phyloP scores from a whole-genome alignment of 1,284 basidiomycete species.

The Cutaneotrichosporon mucoides region DNA sequence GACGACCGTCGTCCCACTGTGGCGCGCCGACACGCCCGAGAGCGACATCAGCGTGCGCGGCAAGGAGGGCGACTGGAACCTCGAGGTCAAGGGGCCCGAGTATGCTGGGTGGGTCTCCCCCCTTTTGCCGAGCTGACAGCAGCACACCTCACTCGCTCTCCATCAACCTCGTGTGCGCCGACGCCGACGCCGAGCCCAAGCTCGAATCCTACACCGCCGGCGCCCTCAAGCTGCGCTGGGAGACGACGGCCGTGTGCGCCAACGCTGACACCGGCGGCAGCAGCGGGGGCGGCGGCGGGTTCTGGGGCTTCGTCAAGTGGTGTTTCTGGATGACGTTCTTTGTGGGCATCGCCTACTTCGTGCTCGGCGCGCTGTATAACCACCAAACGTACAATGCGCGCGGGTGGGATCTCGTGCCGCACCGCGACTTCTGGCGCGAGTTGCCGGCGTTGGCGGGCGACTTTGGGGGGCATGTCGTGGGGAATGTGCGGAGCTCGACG shows the following conservation, averaged over 20 bases:
- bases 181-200: slow-evolving; percentile 8
- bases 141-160: not conserved
- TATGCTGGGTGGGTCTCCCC: slow-evolving; percentile 42
- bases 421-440: slow-evolving; percentile 51
- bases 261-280: slow-evolving; percentile 8
- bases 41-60: slow-evolving; percentile 25
- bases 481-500: slow-evolving; percentile 32
- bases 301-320: slow-evolving; percentile 29
- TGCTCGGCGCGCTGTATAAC: slow-evolving; percentile 49
- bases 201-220: slow-evolving; percentile 35
- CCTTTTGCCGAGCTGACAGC: no score
- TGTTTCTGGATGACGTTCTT: slow-evolving; percentile 41
- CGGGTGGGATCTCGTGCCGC: slow-evolving; percentile 49
- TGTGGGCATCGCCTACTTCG: slow-evolving; percentile 40
- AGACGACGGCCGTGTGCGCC: slow-evolving; percentile 42
- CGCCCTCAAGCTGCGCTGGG: slow-evolving; percentile 38
- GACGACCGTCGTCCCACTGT: slow-evolving; percentile 46
- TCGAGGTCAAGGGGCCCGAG: slow-evolving; percentile 30
- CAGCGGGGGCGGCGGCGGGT: slow-evolving; percentile 17
- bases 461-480: slow-evolving; percentile 40
- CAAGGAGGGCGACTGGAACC: slow-evolving; percentile 31
- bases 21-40: slow-evolving; percentile 29
- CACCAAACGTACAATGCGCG: slow-evolving; percentile 49
- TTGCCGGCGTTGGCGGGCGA: slow-evolving; percentile 41
- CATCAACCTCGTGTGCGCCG: slow-evolving; percentile 13